Percentiles rank a stretch among this genome's conserved stretches.
Evolutionary conservation across 2,329 filamentous ascomycete genomes (phyloP).

Genomic region (Penicillium brevicompactum): DNA sequence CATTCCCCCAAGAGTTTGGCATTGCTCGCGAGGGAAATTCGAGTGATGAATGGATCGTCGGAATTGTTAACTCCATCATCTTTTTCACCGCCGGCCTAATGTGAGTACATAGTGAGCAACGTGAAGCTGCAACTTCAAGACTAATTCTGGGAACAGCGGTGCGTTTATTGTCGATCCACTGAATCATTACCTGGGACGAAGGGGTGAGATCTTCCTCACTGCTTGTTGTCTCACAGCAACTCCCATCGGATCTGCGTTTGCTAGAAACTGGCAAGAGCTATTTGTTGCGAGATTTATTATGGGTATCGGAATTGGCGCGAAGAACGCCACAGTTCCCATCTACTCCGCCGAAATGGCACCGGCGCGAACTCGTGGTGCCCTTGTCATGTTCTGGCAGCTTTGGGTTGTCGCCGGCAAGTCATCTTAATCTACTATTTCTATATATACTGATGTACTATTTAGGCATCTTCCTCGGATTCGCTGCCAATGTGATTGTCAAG

Average conservation of each 20-base stretch:
- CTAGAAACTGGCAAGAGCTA: conserved; percentile 59
- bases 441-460: not conserved
- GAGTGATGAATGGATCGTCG: conserved; percentile 59
- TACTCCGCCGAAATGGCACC: conserved; percentile 59
- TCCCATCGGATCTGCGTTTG: conserved; percentile 65
- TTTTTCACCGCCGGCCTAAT: conserved; percentile 35
- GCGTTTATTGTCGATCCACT: conserved; percentile 68
- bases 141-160: conserved; percentile 38
- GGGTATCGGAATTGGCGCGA: conserved; percentile 62
- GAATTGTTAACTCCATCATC: conserved; percentile 63
- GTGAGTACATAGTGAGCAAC: conserved; percentile 32
- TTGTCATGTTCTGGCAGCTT: conserved; percentile 58
- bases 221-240: conserved; percentile 66
- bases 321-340: conserved; percentile 56
- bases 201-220: conserved; percentile 64
- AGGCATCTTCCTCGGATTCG: conserved; percentile 66
- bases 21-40: conserved; percentile 41
- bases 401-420: conserved; percentile 31
- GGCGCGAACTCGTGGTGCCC: conserved; percentile 54
- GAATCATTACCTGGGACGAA: conserved; percentile 60
- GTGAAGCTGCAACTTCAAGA: conserved; percentile 37
- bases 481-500: conserved; percentile 65
- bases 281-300: conserved; percentile 58
- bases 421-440: not conserved
- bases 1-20: conserved; percentile 47